phyloP scores from a whole-genome alignment of 73 alveolate genomes.

The Stentor roeselii region DNA sequence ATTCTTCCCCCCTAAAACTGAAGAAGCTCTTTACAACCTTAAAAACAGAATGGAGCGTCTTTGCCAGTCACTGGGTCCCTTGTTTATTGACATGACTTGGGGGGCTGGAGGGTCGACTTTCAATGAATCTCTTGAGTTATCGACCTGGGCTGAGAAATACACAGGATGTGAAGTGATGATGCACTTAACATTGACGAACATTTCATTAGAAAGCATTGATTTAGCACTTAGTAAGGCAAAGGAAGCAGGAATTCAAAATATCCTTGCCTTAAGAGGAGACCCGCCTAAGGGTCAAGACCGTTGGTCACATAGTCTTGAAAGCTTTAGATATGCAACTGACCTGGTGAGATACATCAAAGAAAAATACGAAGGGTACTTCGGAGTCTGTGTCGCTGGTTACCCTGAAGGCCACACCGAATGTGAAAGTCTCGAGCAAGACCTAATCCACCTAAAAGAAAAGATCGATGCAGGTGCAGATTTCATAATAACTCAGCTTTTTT shows the following conservation, averaged over 20 bases:
- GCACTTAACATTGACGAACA: slow-evolving; percentile 82
- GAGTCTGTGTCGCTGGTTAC: slow-evolving; percentile 82
- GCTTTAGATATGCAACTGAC: slow-evolving; percentile 58
- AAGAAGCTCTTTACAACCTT: slow-evolving; percentile 67
- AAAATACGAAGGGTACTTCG: slow-evolving; percentile 71
- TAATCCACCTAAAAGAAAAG: slow-evolving; percentile 43
- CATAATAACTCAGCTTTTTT: slow-evolving; percentile 76
- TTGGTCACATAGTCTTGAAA: slow-evolving; percentile 69
- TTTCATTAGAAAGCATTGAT: slow-evolving; percentile 51
- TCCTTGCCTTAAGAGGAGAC: slow-evolving; percentile 82
- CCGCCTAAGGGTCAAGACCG: slow-evolving; percentile 72
- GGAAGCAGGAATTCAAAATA: slow-evolving; percentile 64
- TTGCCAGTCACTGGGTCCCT: slow-evolving; percentile 57
- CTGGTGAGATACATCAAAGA: slow-evolving; percentile 55
- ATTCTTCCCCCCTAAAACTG: slow-evolving; percentile 82
- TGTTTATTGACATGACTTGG: slow-evolving; percentile 84
- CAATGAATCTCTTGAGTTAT: slow-evolving; percentile 58
- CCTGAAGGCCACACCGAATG: slow-evolving; percentile 83
- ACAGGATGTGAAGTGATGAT: slow-evolving; percentile 73
- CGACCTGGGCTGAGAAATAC: slow-evolving; percentile 58
- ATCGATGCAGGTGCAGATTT: slow-evolving; percentile 84
- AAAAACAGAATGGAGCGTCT: slow-evolving; percentile 50
- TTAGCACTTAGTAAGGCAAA: slow-evolving; percentile 54
- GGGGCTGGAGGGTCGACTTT: slow-evolving; percentile 80
- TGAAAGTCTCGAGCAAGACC: slow-evolving; percentile 42